A percentile compares a stretch with the other conserved stretches of the same genome.
Conservation (phyloP, 1,139 yeast genomes). For the Kurtzmaniella quercitrusa region DNA sequence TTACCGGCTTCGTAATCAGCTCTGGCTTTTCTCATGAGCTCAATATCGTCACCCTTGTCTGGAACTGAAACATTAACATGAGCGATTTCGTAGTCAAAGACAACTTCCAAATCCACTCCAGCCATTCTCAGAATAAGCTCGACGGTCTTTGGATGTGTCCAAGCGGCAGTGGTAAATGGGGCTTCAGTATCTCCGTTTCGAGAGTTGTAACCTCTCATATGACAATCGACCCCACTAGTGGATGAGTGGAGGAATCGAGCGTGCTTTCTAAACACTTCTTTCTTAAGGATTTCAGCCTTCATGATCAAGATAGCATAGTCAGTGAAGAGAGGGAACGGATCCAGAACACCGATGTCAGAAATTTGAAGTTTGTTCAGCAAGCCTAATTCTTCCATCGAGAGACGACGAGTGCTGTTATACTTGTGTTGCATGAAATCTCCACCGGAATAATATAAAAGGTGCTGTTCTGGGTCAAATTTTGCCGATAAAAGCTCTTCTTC, state of each 20-base stretch:
- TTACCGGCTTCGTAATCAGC: constrained; percentile 13
- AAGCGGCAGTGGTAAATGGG: constrained; percentile 50
- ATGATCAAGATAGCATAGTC: constrained; percentile 53
- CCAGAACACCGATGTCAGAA: constrained; percentile 49
- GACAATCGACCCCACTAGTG: constrained; percentile 45
- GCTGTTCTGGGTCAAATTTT: constrained; percentile 41
- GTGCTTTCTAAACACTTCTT: constrained; percentile 40
- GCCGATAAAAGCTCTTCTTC: constrained; percentile 1
- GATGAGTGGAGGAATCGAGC: constrained; percentile 35
- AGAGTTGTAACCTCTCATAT: constrained; percentile 46
- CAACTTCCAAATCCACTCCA: constrained; percentile 49
- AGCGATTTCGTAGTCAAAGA: constrained; percentile 54
- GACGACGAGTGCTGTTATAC: constrained; percentile 32
- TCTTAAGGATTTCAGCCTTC: constrained; percentile 47
- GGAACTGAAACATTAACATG: constrained; percentile 46
- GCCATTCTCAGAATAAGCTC: constrained; percentile 50
- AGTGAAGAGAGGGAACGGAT: constrained; percentile 56
- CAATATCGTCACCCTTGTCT: constrained; percentile 18
- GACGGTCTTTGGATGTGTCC: constrained; percentile 53
- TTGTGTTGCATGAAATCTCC: constrained; percentile 24
- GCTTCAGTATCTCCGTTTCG: constrained; percentile 21
- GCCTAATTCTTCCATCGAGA: constrained; percentile 48
- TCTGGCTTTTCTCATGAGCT: constrained; percentile 11
- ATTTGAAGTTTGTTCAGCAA: constrained; percentile 34
- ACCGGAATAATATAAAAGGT: constrained; percentile 34